phyloP scores from a whole-genome alignment of 1,284 basidiomycete genomes.

The Cutaneotrichosporon curvatum region DNA sequence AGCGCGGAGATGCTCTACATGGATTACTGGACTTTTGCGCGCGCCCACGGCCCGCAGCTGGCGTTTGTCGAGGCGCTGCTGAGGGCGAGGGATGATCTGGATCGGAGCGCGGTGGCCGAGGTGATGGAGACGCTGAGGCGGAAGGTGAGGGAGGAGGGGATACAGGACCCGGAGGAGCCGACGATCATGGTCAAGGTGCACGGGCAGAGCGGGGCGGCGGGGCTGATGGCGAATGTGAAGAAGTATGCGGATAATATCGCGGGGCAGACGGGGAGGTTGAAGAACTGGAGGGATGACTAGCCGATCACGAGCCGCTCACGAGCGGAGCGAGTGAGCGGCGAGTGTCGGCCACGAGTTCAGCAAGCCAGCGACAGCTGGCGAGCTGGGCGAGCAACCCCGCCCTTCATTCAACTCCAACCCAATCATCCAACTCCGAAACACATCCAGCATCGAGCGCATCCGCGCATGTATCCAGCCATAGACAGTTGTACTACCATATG shows the following conservation, averaged over 20 bases:
- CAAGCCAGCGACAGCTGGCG: too few relatives aligned
- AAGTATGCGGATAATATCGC: background rate
- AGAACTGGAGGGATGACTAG: too few relatives aligned
- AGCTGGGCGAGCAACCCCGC: too few relatives aligned
- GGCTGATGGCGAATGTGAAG: slow-evolving; percentile 29
- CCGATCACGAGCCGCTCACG: too few relatives aligned
- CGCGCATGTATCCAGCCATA: too few relatives aligned
- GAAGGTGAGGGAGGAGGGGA: slow-evolving; percentile 79
- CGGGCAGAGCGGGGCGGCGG: slow-evolving; percentile 20
- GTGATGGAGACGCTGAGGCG: slow-evolving; percentile 91
- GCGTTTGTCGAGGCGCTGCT: slow-evolving; percentile 84
- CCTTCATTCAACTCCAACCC: too few relatives aligned
- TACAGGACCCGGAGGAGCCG: slow-evolving; percentile 59
- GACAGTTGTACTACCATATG: too few relatives aligned
- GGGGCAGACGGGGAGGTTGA: too few relatives aligned
- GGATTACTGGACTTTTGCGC: slow-evolving; percentile 94
- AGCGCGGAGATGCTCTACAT: slow-evolving; percentile 89
- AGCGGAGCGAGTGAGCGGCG: too few relatives aligned
- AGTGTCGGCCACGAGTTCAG: too few relatives aligned
- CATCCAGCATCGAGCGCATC: too few relatives aligned
- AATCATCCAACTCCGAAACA: too few relatives aligned
- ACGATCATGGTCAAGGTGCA: slow-evolving; percentile 50
- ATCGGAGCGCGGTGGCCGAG: slow-evolving; percentile 75
- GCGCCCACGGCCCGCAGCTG: slow-evolving; percentile 86
- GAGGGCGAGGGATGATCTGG: slow-evolving; percentile 83